phyloP scores from a whole-genome alignment of 2,329 filamentous ascomycete genomes.

The Cryphonectria parasitica region DNA sequence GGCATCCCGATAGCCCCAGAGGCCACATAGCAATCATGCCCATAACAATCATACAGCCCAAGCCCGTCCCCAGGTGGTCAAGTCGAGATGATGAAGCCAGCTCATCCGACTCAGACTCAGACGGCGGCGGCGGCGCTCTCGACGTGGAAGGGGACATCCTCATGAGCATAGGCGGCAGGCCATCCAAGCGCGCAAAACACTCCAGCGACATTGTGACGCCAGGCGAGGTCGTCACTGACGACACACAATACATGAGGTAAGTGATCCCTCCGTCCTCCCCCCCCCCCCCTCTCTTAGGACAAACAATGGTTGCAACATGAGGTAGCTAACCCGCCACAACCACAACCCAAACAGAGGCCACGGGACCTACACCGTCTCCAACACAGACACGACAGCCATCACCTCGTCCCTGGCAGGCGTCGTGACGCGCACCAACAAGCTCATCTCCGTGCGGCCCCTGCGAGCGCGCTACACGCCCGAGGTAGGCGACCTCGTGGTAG shows the following conservation, averaged over 20 bases:
- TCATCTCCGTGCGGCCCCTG: slow-evolving; percentile 87
- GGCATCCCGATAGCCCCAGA: not conserved
- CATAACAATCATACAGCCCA: slow-evolving; percentile 39
- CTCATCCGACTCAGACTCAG: slow-evolving; percentile 42
- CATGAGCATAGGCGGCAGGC: slow-evolving; percentile 41
- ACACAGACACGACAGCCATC: slow-evolving; percentile 67
- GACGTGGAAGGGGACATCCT: slow-evolving; percentile 50
- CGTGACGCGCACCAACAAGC: slow-evolving; percentile 92
- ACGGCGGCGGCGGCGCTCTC: slow-evolving; percentile 32
- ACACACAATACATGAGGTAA: slow-evolving; percentile 94
- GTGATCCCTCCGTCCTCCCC: slow-evolving; percentile 30
- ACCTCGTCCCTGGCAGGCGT: slow-evolving; percentile 89
- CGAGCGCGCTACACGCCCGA: slow-evolving; percentile 93
- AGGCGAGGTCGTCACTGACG: slow-evolving; percentile 83
- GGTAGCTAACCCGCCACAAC: not conserved
- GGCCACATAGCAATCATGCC: slow-evolving; percentile 32
- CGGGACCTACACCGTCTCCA: slow-evolving; percentile 73
- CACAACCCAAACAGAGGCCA: slow-evolving; percentile 68
- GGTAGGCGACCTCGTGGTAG: slow-evolving; percentile 94
- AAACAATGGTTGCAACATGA: too few relatives aligned
- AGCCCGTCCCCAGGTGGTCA: slow-evolving; percentile 29
- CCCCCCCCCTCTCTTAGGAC: not conserved
- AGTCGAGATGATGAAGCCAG: slow-evolving; percentile 23
- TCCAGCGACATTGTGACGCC: slow-evolving; percentile 74
- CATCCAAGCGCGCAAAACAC: slow-evolving; percentile 44